These are phyloP conservation scores for Stylonectria norvegica DNA, from an alignment of 2,329 filamentous ascomycete genomes.

Conservation along the genomic window DNA sequence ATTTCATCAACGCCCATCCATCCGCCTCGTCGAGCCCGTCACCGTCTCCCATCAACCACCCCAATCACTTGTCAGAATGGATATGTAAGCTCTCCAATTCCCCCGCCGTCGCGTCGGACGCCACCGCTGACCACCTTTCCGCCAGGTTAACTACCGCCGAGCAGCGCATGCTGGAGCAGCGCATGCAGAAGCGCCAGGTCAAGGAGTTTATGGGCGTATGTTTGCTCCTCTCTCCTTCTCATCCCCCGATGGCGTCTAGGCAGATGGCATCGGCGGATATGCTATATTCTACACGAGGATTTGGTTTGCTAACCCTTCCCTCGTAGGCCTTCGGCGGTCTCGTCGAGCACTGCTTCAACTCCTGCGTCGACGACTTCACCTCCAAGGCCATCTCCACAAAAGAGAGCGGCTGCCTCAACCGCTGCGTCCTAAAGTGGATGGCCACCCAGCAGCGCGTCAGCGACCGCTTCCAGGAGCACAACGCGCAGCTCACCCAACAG, in stretches of 20 bases:
- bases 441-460: slow-evolving; percentile 86
- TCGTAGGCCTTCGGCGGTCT: slow-evolving; percentile 36
- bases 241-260: neutral
- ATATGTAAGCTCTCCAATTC: slow-evolving; percentile 23
- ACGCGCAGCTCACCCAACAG: slow-evolving; percentile 55
- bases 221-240: slow-evolving; percentile 23
- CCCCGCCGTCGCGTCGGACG: slow-evolving; percentile 3
- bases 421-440: slow-evolving; percentile 95
- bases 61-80: slow-evolving; percentile 25
- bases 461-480: slow-evolving; percentile 79
- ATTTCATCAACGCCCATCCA: slow-evolving; percentile 24
- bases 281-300: too few species aligned
- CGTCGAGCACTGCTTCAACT: slow-evolving; percentile 88
- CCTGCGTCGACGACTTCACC: slow-evolving; percentile 98
- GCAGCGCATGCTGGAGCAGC: slow-evolving; percentile 87
- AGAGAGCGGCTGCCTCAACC: slow-evolving; percentile 88
- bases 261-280: neutral
- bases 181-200: slow-evolving; percentile 97
- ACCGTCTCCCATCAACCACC: slow-evolving; percentile 6
- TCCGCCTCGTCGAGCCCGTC: slow-evolving; percentile 1
- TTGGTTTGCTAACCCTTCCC: slow-evolving; percentile 1
- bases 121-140: slow-evolving; percentile 12
- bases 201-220: slow-evolving; percentile 97
- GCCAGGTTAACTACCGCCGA: slow-evolving; percentile 67
- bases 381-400: slow-evolving; percentile 87